phyloP scores from a whole-genome alignment of 257 asterid genomes.

The Agastache rugosa region DNA sequence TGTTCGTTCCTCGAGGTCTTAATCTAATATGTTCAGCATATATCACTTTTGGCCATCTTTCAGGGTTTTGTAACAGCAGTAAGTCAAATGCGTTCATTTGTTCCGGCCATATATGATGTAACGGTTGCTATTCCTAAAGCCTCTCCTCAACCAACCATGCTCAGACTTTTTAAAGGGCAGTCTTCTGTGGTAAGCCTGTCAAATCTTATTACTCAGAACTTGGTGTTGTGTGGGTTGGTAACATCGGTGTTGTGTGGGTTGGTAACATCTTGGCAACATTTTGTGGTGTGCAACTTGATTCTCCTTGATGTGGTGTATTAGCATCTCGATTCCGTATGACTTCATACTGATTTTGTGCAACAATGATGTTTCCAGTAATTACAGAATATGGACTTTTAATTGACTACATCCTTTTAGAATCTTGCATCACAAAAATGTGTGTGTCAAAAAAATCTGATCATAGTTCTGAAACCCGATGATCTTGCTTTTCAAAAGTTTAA shows the following conservation, averaged over 20 bases:
- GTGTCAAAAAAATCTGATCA: background rate
- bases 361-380: conserved; percentile 8
- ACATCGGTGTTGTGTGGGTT: no score
- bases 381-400: background rate
- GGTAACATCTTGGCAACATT: conserved; percentile 1
- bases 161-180: conserved; percentile 84
- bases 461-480: background rate
- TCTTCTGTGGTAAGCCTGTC: conserved; percentile 77
- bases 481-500: background rate
- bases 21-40: conserved; percentile 13
- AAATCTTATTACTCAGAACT: conserved; percentile 5
- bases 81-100: conserved; percentile 84
- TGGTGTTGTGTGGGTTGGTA: conserved; percentile 16
- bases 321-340: background rate
- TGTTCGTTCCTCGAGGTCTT: conserved; percentile 11
- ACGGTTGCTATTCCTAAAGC: conserved; percentile 86
- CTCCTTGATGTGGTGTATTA: background rate
- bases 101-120: conserved; percentile 90
- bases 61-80: conserved; percentile 98
- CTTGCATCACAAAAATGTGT: background rate
- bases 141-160: conserved; percentile 92
- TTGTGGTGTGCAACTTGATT: conserved; percentile 4
- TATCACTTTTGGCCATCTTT: conserved; percentile 30
- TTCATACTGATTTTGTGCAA: background rate
- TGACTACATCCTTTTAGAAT: background rate